Conservation (phyloP, 2,329 filamentous ascomycete genomes). For the Exophiala mesophila region DNA sequence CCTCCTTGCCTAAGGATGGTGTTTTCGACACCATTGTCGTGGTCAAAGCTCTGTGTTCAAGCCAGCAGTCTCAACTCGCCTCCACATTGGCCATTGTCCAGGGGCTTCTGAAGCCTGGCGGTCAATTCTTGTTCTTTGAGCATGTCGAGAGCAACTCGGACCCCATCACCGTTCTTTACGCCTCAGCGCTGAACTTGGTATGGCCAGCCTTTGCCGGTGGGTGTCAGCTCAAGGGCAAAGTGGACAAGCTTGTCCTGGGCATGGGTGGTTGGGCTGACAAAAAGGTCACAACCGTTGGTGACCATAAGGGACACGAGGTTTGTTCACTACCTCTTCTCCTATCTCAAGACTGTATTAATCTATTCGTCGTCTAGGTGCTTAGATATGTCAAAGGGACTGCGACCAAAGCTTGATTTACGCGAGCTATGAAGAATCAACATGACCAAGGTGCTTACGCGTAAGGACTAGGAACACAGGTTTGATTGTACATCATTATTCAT, state of each 20-base stretch:
- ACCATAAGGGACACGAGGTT: conserved; percentile 19
- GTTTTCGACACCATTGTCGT: conserved; percentile 41
- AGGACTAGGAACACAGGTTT: too few species aligned
- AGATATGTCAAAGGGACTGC: conserved; percentile 20
- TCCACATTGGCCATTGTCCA: conserved; percentile 36
- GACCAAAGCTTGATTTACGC: conserved; percentile 16
- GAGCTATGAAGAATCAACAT: too few species aligned
- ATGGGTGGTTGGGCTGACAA: conserved; percentile 20
- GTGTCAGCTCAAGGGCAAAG: conserved; percentile 23
- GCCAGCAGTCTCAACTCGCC: conserved; percentile 16
- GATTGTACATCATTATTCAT: too few species aligned
- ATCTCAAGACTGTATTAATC: neutral
- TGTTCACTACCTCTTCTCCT: too few species aligned
- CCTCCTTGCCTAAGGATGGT: conserved; percentile 35
- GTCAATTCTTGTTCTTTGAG: conserved; percentile 46
- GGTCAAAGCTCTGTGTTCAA: conserved; percentile 42
- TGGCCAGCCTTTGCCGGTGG: conserved; percentile 24
- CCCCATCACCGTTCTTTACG: conserved; percentile 17
- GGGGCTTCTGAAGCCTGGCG: conserved; percentile 43
- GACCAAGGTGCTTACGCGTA: too few species aligned
- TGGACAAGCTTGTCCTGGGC: conserved; percentile 19
- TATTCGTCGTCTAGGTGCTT: conserved; percentile 19
- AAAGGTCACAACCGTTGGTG: conserved; percentile 11
- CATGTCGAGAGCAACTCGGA: conserved; percentile 29
- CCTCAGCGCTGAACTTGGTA: conserved; percentile 21